A percentile compares a stretch with the other conserved stretches of the same genome.
Evolutionary conservation across 768 basidiomycete genomes (phyloP).

Genomic region (Russula olivacea): DNA sequence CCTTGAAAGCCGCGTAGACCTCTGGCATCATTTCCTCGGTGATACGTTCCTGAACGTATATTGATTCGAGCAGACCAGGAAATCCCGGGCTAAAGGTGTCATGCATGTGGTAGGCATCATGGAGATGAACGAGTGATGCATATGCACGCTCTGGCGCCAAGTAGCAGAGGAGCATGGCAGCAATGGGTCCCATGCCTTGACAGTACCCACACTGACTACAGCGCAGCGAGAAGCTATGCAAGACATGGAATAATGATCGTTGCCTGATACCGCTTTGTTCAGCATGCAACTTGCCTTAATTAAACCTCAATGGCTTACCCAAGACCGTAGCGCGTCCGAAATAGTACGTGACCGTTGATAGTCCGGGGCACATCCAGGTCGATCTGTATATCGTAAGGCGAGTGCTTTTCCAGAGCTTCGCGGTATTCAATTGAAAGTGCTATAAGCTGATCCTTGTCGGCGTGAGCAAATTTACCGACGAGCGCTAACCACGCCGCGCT

Average conservation of each 20-base stretch:
- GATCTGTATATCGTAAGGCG: constrained; percentile 91
- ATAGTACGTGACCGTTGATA: constrained; percentile 90
- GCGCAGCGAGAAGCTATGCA: constrained; percentile 85
- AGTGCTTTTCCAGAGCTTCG: constrained; percentile 69
- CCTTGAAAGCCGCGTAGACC: constrained; percentile 80
- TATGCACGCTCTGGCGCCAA: constrained; percentile 87
- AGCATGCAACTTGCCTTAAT: background rate
- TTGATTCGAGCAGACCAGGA: constrained; percentile 91
- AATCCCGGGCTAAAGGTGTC: constrained; percentile 89
- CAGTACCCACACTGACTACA: constrained; percentile 90
- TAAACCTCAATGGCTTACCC: constrained; percentile 53
- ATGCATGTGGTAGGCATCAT: constrained; percentile 85
- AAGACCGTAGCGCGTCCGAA: constrained; percentile 90
- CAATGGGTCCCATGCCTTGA: constrained; percentile 98
- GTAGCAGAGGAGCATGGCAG: constrained; percentile 90
- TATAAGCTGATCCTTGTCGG: constrained; percentile 42
- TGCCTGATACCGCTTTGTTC: constrained; percentile 46
- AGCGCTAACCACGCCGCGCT: constrained; percentile 86
- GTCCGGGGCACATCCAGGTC: constrained; percentile 97
- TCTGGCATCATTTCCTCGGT: constrained; percentile 85
- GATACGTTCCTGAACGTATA: constrained; percentile 90
- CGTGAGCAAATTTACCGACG: constrained; percentile 49
- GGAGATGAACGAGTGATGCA: constrained; percentile 77
- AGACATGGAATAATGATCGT: constrained; percentile 89
- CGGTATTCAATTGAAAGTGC: constrained; percentile 47